Percentiles rank a stretch among this genome's conserved stretches.
phyloP scores from a whole-genome alignment of 1,284 basidiomycete species.

The Fomitopsis schrenkii region DNA sequence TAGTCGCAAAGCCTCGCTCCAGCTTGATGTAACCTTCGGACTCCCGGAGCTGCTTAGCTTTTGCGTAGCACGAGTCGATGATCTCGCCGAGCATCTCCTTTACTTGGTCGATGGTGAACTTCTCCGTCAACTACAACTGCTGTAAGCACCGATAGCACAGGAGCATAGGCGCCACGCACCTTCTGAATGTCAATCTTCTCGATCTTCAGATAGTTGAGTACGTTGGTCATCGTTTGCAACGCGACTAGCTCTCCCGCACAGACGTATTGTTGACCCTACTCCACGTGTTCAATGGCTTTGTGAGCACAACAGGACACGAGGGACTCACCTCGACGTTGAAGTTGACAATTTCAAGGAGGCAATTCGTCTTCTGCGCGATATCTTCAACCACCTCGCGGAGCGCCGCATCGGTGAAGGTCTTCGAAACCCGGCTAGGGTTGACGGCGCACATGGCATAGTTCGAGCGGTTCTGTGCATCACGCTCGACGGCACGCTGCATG shows the following conservation, averaged over 20 bases:
- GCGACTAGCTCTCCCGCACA: conserved; percentile 95
- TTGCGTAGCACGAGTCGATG: conserved; percentile 77
- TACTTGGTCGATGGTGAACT: conserved; percentile 81
- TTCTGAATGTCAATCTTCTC: conserved; percentile 96
- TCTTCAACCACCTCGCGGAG: conserved; percentile 94
- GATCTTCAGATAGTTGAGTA: conserved; percentile 94
- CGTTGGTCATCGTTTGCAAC: conserved; percentile 92
- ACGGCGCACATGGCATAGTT: conserved; percentile 99
- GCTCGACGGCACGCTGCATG: conserved; percentile 97
- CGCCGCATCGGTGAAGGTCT: conserved; percentile 89
- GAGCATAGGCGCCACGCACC: conserved; percentile 38
- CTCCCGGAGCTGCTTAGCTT: conserved; percentile 77
- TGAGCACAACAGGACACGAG: too few species aligned
- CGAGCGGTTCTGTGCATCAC: conserved; percentile 87
- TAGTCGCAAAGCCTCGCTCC: conserved; percentile 95
- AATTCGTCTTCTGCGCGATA: conserved; percentile 74
- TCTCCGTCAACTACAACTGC: conserved; percentile 68
- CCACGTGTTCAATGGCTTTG: neutral
- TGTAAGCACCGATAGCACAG: neutral
- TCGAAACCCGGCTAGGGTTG: conserved; percentile 93
- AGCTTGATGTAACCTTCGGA: conserved; percentile 89
- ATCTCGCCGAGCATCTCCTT: conserved; percentile 92
- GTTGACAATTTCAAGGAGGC: conserved; percentile 94
- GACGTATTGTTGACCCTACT: conserved; percentile 92
- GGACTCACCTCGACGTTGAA: conserved; percentile 87